Percentiles rank a stretch among this genome's conserved stretches.
phyloP scores from a whole-genome alignment of 2,329 filamentous ascomycete genomes.

The Colletotrichum limetticola region DNA sequence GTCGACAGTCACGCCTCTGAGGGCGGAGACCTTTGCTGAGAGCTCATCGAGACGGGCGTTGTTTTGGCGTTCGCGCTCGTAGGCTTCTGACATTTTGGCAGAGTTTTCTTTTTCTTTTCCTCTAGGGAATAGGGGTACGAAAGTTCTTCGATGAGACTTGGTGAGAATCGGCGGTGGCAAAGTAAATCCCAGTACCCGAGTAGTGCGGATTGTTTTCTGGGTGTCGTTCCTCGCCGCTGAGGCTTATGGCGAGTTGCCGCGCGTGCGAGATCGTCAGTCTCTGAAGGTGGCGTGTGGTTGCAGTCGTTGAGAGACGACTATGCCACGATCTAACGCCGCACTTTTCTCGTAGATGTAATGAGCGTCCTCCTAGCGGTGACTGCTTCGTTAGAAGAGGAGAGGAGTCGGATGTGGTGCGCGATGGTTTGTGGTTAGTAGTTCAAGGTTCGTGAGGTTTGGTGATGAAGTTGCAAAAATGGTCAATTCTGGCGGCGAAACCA shows the following conservation, averaged over 20 bases:
- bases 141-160: neutral
- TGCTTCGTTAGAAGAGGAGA: neutral
- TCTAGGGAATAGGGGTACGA: neutral
- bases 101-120: neutral
- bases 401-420: neutral
- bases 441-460: neutral
- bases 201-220: neutral
- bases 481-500: slow-evolving; percentile 25
- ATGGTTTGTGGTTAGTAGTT: neutral
- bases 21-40: slow-evolving; percentile 87
- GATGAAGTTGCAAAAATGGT: neutral
- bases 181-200: neutral
- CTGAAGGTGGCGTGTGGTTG: neutral
- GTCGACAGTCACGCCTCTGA: slow-evolving; percentile 94
- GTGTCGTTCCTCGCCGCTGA: neutral
- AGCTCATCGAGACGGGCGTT: slow-evolving; percentile 94
- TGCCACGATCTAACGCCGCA: neutral
- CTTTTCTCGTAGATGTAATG: neutral
- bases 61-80: slow-evolving; percentile 89
- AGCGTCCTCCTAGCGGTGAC: neutral
- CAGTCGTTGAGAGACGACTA: neutral
- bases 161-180: neutral
- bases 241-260: neutral
- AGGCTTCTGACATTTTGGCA: slow-evolving; percentile 75
- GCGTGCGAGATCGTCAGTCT: neutral